These are phyloP conservation scores for Blastomyces parvus DNA, from an alignment of 2,329 filamentous ascomycete genomes.

Conservation along the genomic window DNA sequence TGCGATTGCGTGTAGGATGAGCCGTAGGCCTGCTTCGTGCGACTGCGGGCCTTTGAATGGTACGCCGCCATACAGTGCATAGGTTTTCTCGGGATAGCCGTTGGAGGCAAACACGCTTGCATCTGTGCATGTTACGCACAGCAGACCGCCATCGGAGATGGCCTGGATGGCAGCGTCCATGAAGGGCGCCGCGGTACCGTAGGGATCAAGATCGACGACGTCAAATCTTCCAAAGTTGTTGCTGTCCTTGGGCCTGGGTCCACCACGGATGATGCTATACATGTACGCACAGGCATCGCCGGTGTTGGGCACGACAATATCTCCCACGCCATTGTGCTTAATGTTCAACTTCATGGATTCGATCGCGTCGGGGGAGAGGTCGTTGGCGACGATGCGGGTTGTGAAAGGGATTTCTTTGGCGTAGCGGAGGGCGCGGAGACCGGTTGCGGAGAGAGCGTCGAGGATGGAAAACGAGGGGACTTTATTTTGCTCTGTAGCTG, in stretches of 20 bases:
- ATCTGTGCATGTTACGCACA: slow-evolving; percentile 95
- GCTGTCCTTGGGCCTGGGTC: slow-evolving; percentile 28
- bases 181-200: slow-evolving; percentile 87
- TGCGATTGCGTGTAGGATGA: slow-evolving; percentile 76
- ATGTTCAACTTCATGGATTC: slow-evolving; percentile 77
- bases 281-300: slow-evolving; percentile 86
- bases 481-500: slow-evolving; percentile 21
- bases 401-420: slow-evolving; percentile 80
- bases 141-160: slow-evolving; percentile 74
- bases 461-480: slow-evolving; percentile 65
- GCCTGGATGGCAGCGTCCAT: slow-evolving; percentile 84
- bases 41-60: slow-evolving; percentile 76
- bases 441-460: slow-evolving; percentile 89
- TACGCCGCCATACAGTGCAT: slow-evolving; percentile 82
- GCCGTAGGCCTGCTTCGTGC: slow-evolving; percentile 78
- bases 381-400: slow-evolving; percentile 78
- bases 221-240: slow-evolving; percentile 56
- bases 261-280: slow-evolving; percentile 59
- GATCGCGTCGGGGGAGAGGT: slow-evolving; percentile 68
- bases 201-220: slow-evolving; percentile 93
- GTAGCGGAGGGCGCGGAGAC: slow-evolving; percentile 82
- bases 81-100: slow-evolving; percentile 90
- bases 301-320: slow-evolving; percentile 61
- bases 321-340: slow-evolving; percentile 64
- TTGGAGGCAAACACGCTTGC: slow-evolving; percentile 90